Evolutionary conservation across 805 yeast genomes (phyloP).

Genomic region (Yueomyces sp.): DNA sequence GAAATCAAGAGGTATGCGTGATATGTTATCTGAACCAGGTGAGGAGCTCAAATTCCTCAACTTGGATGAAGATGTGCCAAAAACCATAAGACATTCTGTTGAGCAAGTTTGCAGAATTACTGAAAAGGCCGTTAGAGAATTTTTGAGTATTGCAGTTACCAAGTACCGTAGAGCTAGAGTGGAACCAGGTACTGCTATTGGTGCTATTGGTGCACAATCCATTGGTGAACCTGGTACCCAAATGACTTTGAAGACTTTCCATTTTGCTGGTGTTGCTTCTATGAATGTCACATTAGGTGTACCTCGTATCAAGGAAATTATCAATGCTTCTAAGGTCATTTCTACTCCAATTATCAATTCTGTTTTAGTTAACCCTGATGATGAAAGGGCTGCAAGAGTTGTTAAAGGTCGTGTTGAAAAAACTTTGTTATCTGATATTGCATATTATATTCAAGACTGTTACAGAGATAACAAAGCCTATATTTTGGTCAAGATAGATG

Average conservation of each 20-base stretch:
- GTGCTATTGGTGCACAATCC: constrained; percentile 98
- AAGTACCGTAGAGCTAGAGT: constrained; percentile 85
- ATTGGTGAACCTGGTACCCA: constrained; percentile 99
- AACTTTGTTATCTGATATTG: constrained; percentile 75
- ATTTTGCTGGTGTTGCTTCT: constrained; percentile 98
- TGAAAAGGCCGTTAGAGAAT: constrained; percentile 41
- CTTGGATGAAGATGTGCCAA: constrained; percentile 26
- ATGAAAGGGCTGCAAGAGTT: constrained; percentile 96
- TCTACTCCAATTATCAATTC: constrained; percentile 96
- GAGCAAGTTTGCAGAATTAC: constrained; percentile 60
- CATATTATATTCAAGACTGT: constrained; percentile 85
- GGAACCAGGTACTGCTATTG: constrained; percentile 98
- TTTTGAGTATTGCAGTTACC: constrained; percentile 60
- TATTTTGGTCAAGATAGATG: constrained; percentile 69
- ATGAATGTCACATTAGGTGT: constrained; percentile 99
- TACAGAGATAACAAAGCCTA: constrained; percentile 69
- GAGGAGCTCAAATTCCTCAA: constrained; percentile 32
- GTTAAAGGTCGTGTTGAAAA: constrained; percentile 96
- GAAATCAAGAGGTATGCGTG: constrained; percentile 35
- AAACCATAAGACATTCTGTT: constrained; percentile 33
- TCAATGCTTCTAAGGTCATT: constrained; percentile 88
- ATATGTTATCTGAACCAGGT: constrained; percentile 30
- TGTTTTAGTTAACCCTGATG: constrained; percentile 79
- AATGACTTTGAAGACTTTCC: constrained; percentile 94
- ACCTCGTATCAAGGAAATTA: constrained; percentile 97